These are phyloP conservation scores for Tricholoma matsutake DNA, from an alignment of 768 basidiomycete species.

Conservation along the genomic window DNA sequence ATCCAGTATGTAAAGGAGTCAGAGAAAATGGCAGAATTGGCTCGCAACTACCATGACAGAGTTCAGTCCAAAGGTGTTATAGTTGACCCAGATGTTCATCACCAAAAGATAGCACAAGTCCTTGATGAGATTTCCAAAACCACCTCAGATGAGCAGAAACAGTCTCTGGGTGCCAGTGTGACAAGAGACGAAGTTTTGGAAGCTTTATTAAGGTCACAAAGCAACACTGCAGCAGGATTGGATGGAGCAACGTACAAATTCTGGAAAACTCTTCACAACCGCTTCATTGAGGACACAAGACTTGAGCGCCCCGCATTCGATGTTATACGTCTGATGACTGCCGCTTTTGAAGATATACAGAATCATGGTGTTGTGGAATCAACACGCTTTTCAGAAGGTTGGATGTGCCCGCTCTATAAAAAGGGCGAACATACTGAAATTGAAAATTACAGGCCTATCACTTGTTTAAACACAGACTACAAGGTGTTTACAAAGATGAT, in stretches of 20 bases:
- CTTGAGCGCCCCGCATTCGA: constrained; percentile 7
- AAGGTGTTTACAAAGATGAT: constrained; percentile 29
- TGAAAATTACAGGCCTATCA: constrained; percentile 37
- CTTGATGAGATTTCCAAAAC: neutral
- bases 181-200: constrained; percentile 2
- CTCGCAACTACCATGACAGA: constrained; percentile 3
- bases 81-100: too few relatives aligned
- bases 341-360: constrained; percentile 28
- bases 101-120: neutral
- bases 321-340: constrained; percentile 9
- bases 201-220: constrained; percentile 8
- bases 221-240: constrained; percentile 14
- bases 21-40: constrained; percentile 2
- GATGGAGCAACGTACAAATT: constrained; percentile 21
- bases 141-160: neutral
- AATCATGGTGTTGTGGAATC: constrained; percentile 9
- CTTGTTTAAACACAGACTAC: constrained; percentile 34
- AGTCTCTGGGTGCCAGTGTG: neutral
- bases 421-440: constrained; percentile 30
- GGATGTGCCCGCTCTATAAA: constrained; percentile 41
- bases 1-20: neutral
- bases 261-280: constrained; percentile 18
- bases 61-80: neutral
- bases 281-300: constrained; percentile 2
- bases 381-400: constrained; percentile 26